phyloP scores from a whole-genome alignment of 371 early-diverging fungal genomes.

The Rhizopus sp. region DNA sequence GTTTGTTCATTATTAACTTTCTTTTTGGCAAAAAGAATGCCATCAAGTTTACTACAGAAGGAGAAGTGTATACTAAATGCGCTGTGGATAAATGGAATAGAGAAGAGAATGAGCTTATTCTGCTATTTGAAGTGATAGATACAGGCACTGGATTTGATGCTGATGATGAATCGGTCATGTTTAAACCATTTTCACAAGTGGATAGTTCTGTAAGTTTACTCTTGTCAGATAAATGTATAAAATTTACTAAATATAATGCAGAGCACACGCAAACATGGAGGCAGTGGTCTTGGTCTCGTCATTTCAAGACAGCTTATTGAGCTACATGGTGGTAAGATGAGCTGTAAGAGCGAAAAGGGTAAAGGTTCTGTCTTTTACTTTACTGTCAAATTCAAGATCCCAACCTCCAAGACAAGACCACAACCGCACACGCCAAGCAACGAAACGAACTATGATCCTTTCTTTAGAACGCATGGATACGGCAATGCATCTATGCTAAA shows the following conservation, averaged over 20 bases:
- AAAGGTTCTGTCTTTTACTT: slow-evolving; percentile 66
- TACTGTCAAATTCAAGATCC: slow-evolving; percentile 57
- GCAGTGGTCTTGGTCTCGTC: slow-evolving; percentile 66
- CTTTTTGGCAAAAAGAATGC: slow-evolving; percentile 50
- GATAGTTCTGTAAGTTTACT: slow-evolving; percentile 53
- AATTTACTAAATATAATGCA: slow-evolving; percentile 7
- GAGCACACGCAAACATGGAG: slow-evolving; percentile 68
- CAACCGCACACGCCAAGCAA: slow-evolving; percentile 60
- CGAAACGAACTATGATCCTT: slow-evolving; percentile 46
- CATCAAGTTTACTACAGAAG: slow-evolving; percentile 65
- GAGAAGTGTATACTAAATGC: slow-evolving; percentile 66
- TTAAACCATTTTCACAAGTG: slow-evolving; percentile 70
- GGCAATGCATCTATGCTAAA: slow-evolving; percentile 10
- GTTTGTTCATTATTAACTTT: not conserved
- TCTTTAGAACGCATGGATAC: slow-evolving; percentile 46
- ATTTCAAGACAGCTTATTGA: slow-evolving; percentile 65
- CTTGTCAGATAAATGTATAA: not conserved
- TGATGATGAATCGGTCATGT: slow-evolving; percentile 64
- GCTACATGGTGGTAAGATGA: slow-evolving; percentile 62
- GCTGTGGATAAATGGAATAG: slow-evolving; percentile 36
- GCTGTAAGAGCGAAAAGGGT: slow-evolving; percentile 60
- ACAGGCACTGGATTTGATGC: slow-evolving; percentile 68
- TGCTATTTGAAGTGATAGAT: slow-evolving; percentile 66
- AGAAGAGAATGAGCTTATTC: slow-evolving; percentile 34
- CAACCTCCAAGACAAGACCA: slow-evolving; percentile 47